These are phyloP conservation scores for Epichloe aotearoae DNA, from an alignment of 2,329 filamentous ascomycete species.

Conservation along the genomic window DNA sequence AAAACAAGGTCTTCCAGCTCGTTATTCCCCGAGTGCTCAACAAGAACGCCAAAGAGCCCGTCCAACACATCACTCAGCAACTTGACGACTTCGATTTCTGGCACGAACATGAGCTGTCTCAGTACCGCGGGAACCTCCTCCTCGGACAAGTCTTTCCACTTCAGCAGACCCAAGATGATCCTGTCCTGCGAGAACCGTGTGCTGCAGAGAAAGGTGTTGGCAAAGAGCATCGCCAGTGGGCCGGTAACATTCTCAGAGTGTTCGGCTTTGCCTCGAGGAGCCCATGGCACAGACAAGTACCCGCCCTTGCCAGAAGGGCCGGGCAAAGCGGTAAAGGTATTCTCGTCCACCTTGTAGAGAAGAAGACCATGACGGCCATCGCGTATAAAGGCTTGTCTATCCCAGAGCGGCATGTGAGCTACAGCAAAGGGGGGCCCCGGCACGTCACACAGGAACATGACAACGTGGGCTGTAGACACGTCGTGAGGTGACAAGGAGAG, in stretches of 20 bases:
- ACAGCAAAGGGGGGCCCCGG: conserved; percentile 78
- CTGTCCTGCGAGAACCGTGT: conserved; percentile 91
- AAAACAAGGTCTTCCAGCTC: conserved; percentile 91
- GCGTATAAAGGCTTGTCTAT: conserved; percentile 74
- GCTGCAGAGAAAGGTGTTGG: conserved; percentile 84
- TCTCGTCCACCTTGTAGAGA: conserved; percentile 84
- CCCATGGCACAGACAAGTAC: conserved; percentile 78
- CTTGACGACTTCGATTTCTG: conserved; percentile 96
- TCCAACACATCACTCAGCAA: conserved; percentile 81
- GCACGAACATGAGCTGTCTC: conserved; percentile 78
- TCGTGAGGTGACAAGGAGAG: conserved; percentile 67
- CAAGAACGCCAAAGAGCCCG: conserved; percentile 78
- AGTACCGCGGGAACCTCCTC: conserved; percentile 62
- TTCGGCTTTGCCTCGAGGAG: conserved; percentile 50
- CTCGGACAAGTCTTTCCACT: conserved; percentile 67
- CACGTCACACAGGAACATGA: conserved; percentile 79
- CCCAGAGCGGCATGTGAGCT: conserved; percentile 89
- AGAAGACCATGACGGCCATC: conserved; percentile 73
- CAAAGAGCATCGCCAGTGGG: conserved; percentile 62
- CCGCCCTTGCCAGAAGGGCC: conserved; percentile 62
- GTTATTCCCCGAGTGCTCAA: conserved; percentile 81
- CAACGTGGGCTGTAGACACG: conserved; percentile 70
- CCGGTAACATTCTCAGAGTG: conserved; percentile 64
- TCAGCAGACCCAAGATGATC: conserved; percentile 66
- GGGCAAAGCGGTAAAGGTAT: conserved; percentile 55